These are phyloP conservation scores for Solanum sparsipilum DNA, from an alignment of 257 asterid species.

Conservation along the genomic window DNA sequence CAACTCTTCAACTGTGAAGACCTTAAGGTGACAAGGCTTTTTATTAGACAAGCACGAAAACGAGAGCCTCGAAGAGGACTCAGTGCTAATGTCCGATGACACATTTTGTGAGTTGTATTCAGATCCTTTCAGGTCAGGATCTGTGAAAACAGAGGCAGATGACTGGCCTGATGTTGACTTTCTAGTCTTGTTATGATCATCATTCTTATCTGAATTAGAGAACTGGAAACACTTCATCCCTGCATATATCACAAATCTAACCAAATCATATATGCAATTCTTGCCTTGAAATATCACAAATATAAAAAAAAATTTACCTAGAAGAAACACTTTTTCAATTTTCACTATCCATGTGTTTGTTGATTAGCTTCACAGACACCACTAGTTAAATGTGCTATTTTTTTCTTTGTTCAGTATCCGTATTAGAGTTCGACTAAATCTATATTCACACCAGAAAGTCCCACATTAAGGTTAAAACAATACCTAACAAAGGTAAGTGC, in stretches of 20 bases:
- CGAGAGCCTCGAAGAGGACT: constrained; percentile 50
- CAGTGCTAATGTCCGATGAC: constrained; percentile 59
- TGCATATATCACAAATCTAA: background rate
- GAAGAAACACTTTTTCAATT: background rate
- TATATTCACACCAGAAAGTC: background rate
- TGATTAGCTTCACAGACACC: background rate
- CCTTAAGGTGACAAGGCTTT: constrained; percentile 44
- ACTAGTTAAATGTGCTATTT: background rate
- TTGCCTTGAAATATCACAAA: background rate
- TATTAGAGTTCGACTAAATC: background rate
- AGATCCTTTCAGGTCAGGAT: constrained; percentile 37
- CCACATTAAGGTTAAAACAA: too few relatives aligned
- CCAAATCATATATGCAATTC: background rate
- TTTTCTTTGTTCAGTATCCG: too few relatives aligned
- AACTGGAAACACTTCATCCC: constrained; percentile 60
- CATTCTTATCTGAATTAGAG: constrained; percentile 20
- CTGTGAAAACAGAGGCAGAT: constrained; percentile 36
- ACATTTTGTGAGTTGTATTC: constrained; percentile 43
- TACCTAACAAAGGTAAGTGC: too few relatives aligned
- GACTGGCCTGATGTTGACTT: constrained; percentile 39
- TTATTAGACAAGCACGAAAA: constrained; percentile 34
- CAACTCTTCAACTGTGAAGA: constrained; percentile 51
- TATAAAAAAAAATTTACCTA: background rate
- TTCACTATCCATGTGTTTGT: background rate
- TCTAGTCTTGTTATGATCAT: constrained; percentile 32